Evolutionary conservation across 163 green algal genomes (phyloP), one percentile per base, ranked within the genome.

Genomic region (Scenedesmus sp.): DNA sequence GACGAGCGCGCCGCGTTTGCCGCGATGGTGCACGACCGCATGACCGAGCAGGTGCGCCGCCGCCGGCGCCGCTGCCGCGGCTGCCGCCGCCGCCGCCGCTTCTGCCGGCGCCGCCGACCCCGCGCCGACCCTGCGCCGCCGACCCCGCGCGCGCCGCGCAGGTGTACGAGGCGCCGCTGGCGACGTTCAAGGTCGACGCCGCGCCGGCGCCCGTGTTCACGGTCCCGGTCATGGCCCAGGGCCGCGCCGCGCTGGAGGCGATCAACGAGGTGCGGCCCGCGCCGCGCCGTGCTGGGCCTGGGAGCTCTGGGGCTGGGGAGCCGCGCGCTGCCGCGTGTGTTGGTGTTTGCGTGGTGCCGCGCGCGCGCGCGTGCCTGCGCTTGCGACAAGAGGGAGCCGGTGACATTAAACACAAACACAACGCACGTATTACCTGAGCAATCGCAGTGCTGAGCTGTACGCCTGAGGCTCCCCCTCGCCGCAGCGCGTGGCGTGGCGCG

Each of bases 21-120:
- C 3, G 77, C 80, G 3, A 80, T 95, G 81, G 90, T 91, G 63
- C 96, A 99, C 83, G 96, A 99, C 84, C 92, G 96, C 76, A 99
- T 99, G 96, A 99, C 96, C 26, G 96, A 99, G 93, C 85, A 97
- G 87, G 39, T 47, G 39, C 39, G 39, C 39, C 39, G 39, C 39
- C 39, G 39, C 39, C 7, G 7, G 39, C 39, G 39, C 39, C 7
- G 39, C 39, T 10, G 39, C 39, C 39, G 39, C 39, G 39, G 39
- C 39, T 47, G 7, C 7, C 39, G 6, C 7, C 39, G 39, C 39
- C 7, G 7, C 39, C 39, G n/a, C n/a, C n/a, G n/a, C n/a, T n/a
- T n/a, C n/a, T n/a, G n/a, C n/a, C n/a, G n/a, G n/a, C n/a, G n/a
- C n/a, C n/a, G n/a, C n/a, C n/a, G n/a, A n/a, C n/a, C n/a, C n/a